Conservation (phyloP, 129 eudicot species). For the Gnaphalium uliginosum region DNA sequence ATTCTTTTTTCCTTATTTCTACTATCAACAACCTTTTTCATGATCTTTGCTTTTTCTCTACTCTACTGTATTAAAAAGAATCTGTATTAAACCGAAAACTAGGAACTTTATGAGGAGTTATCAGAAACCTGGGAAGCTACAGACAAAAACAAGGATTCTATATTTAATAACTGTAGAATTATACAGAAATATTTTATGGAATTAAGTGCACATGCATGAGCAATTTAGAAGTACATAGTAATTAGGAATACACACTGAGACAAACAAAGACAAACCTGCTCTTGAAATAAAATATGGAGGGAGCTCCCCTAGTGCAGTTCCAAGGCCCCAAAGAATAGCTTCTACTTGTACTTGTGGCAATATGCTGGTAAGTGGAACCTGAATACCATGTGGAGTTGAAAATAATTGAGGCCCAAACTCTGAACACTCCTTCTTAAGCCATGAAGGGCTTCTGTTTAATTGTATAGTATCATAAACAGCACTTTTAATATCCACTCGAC, state of each 20-base stretch:
- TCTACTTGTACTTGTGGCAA: constrained; percentile 92
- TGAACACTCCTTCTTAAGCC: constrained; percentile 90
- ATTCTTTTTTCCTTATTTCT: not conserved
- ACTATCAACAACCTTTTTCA: not conserved
- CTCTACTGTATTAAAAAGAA: not conserved
- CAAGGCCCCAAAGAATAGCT: constrained; percentile 93
- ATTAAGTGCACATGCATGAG: not conserved
- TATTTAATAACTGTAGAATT: not conserved
- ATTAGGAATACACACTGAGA: not conserved
- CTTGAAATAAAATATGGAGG: constrained; percentile 98
- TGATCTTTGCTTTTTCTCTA: not conserved
- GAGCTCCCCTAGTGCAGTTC: constrained; percentile 96
- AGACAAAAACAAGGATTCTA: not conserved
- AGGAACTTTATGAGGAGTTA: not conserved
- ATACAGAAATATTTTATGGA: not conserved
- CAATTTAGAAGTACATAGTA: not conserved
- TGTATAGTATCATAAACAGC: constrained; percentile 93
- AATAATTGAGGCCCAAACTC: constrained; percentile 85
- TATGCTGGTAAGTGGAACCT: constrained; percentile 83
- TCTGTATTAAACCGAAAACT: not conserved
- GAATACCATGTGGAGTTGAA: constrained; percentile 44
- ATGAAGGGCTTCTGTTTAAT: constrained; percentile 71
- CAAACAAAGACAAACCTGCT: constrained; percentile 58
- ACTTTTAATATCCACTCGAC: constrained; percentile 87
- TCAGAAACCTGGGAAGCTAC: not conserved